Base-by-base conservation (phyloP, 352 stramenopile species). In the Phytophthora multivora region DNA sequence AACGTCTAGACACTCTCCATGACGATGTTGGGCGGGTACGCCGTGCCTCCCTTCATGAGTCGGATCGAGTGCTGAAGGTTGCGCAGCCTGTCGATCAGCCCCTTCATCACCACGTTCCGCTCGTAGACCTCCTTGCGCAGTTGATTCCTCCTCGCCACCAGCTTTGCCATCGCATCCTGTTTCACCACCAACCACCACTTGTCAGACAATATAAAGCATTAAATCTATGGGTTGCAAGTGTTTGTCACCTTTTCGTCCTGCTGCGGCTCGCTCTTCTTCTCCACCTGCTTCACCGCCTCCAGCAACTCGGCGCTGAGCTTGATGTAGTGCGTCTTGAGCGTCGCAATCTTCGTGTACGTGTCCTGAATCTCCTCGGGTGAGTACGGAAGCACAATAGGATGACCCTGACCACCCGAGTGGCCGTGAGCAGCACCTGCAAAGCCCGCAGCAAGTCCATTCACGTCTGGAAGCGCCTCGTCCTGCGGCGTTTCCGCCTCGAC, bases 81-180 rank as follows among this genome's bases (percentile, higher is more conserved):
- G 15, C 86, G 81, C 53, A 95, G 51, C 28, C 86, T 73, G 53
- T 93, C 80, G 65, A 95, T 95, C 26, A 95, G 71, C 2, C 80
- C 80, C 64, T 93, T 93, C 82, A 95, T 91, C 54, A 93, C 86
- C 51, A 93, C 28, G 59, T 93, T 95, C 43, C 82, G 84, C 59
- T 93, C 83, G 49, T 92, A 89, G 11, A 93, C 86, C 45, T 95
- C 86, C 83, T 79, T 84, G 43, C 85, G 85, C 52, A 94, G 60
- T 21, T 88, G 79, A 64, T 94, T 80, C 50, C 85, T 76, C 46
- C 79, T 82, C 48, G 78, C 59, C n/a, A 81, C 66, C 13, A 91
- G 66, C 52, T 81, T 88, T 21, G 76, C 77, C 18, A 73, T 71
- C 13, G 60, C 63, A 11, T 86, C 78, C 80, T 88, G 56, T 13